A percentile compares a stretch with the other conserved stretches of the same genome.
Evolutionary conservation across 2,329 filamentous ascomycete species (phyloP).

Genomic region (Plenodomus tracheiphilus): DNA sequence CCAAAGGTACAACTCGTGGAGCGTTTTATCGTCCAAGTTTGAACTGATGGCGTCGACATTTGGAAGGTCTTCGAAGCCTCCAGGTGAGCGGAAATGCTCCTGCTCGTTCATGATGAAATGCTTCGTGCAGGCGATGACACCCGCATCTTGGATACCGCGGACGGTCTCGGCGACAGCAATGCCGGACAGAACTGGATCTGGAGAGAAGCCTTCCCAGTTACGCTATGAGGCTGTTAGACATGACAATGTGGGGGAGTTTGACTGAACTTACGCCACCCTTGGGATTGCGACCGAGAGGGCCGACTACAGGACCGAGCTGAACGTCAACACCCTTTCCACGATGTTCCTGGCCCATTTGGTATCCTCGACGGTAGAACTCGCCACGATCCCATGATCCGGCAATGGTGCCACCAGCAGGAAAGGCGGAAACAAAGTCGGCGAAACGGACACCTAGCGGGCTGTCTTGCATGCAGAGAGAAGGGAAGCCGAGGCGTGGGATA

Average conservation of each 20-base stretch:
- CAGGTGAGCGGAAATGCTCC: slow-evolving; percentile 68
- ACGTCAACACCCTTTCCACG: slow-evolving; percentile 75
- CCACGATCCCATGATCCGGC: slow-evolving; percentile 81
- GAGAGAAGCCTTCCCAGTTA: slow-evolving; percentile 58
- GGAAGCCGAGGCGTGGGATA: slow-evolving; percentile 70
- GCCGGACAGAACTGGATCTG: slow-evolving; percentile 76
- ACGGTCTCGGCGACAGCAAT: slow-evolving; percentile 72
- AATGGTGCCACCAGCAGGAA: slow-evolving; percentile 75
- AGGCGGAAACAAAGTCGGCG: slow-evolving; percentile 79
- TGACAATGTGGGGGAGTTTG: no score
- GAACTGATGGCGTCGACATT: slow-evolving; percentile 64
- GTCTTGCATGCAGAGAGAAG: slow-evolving; percentile 82
- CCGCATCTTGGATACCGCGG: slow-evolving; percentile 78
- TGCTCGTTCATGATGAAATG: slow-evolving; percentile 66
- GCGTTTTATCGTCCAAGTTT: slow-evolving; percentile 66
- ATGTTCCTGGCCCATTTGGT: slow-evolving; percentile 75
- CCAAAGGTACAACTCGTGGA: slow-evolving; percentile 68
- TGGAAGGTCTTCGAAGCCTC: slow-evolving; percentile 62
- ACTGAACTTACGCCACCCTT: slow-evolving; percentile 59
- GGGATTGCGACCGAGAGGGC: slow-evolving; percentile 69
- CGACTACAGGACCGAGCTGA: slow-evolving; percentile 76
- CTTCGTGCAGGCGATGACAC: slow-evolving; percentile 72
- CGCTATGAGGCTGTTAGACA: slow-evolving; percentile 15
- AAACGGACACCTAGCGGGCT: slow-evolving; percentile 79
- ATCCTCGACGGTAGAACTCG: slow-evolving; percentile 69